Percentiles rank a stretch among this genome's conserved stretches.
These are phyloP conservation scores for Cocos nucifera DNA, from an alignment of 176 grass and related monocot species.

Conservation along the genomic window DNA sequence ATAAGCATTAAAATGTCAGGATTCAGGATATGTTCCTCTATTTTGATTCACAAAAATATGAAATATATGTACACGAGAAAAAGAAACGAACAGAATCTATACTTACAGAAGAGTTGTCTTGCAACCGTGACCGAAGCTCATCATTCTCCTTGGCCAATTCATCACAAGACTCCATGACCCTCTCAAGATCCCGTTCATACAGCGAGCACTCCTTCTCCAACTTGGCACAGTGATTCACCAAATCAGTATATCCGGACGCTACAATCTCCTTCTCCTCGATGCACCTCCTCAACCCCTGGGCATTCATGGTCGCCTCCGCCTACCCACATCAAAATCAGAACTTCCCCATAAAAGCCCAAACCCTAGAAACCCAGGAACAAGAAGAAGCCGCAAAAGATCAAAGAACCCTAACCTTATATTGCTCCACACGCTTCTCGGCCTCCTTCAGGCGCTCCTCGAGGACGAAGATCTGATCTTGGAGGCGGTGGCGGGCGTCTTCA, in stretches of 20 bases:
- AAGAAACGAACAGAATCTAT: constrained; percentile 1
- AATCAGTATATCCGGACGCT: constrained; percentile 22
- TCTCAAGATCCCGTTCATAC: constrained; percentile 82
- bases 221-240: constrained; percentile 38
- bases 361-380: not conserved
- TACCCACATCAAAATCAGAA: constrained; percentile 10
- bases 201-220: constrained; percentile 67
- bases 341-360: not conserved
- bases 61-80: too few relatives aligned
- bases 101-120: constrained; percentile 32
- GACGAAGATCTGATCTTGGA: constrained; percentile 71
- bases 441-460: constrained; percentile 61
- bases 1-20: too few relatives aligned
- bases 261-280: constrained; percentile 70
- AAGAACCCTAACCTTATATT: constrained; percentile 20
- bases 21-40: too few relatives aligned
- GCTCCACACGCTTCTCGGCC: constrained; percentile 38
- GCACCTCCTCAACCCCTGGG: constrained; percentile 50
- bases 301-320: constrained; percentile 73
- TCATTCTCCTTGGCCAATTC: constrained; percentile 69
- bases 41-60: too few relatives aligned
- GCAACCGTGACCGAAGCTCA: constrained; percentile 30
- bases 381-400: not conserved
- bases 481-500: constrained; percentile 59
- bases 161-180: constrained; percentile 74